Conservation (phyloP, 208 protist species). For the Trypanosoma congolense region DNA sequence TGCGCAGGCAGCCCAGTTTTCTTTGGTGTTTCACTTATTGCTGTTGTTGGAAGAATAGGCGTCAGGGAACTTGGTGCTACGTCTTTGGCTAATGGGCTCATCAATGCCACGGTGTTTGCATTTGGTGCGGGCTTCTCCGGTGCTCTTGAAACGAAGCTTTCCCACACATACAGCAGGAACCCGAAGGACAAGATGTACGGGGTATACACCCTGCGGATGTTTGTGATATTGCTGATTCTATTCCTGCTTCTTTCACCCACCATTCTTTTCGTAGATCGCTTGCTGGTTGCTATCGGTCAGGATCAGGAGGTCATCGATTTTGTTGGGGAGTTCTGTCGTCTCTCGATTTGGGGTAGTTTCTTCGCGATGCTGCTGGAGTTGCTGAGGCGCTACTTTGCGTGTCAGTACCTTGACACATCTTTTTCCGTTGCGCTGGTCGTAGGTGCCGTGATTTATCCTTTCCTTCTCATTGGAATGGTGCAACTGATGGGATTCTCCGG, state of each 20-base stretch:
- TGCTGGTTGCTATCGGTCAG: conserved; percentile 44
- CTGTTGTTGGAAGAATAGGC: conserved; percentile 57
- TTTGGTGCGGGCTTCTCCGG: conserved; percentile 80
- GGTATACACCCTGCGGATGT: conserved; percentile 79
- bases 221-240: conserved; percentile 59
- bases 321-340: conserved; percentile 65
- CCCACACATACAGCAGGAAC: conserved; percentile 52
- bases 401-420: conserved; percentile 68
- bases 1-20: conserved; percentile 57
- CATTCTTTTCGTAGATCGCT: conserved; percentile 46
- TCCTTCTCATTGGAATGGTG: conserved; percentile 60
- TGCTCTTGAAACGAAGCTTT: conserved; percentile 79
- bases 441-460: conserved; percentile 54
- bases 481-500: conserved; percentile 69
- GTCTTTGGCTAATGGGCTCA: conserved; percentile 62
- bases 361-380: conserved; percentile 55
- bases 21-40: no score
- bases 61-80: conserved; percentile 65
- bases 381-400: conserved; percentile 79
- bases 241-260: conserved; percentile 67
- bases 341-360: conserved; percentile 65
- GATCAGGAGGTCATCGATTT: conserved; percentile 48
- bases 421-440: conserved; percentile 56
- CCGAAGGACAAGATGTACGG: conserved; percentile 44
- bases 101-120: conserved; percentile 84